Conservation (phyloP, 208 protist species). For the Crithidia mellificae region DNA sequence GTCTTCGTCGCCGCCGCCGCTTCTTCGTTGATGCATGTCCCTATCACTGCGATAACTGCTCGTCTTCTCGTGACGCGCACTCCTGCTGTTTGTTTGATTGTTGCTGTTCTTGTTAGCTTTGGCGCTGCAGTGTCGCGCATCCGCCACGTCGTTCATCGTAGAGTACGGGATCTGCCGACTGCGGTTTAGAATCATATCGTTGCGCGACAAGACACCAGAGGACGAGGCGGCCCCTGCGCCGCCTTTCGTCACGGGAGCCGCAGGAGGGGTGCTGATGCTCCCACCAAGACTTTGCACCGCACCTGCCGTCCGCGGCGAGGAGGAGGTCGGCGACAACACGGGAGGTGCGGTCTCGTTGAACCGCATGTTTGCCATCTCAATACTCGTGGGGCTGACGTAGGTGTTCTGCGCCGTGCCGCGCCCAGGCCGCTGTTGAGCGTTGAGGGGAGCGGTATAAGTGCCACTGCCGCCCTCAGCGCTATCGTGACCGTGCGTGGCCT, state of each 20-base stretch:
- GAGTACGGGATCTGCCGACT: not conserved
- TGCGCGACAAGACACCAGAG: not conserved
- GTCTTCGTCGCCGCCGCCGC: too few species aligned
- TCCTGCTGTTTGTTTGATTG: not conserved
- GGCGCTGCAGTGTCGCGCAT: not conserved
- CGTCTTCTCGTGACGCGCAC: not conserved
- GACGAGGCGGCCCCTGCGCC: not conserved
- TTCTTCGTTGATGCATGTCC: not conserved
- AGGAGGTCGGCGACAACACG: slow-evolving; percentile 11
- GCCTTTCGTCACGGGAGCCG: too few species aligned
- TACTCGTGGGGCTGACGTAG: slow-evolving; percentile 5
- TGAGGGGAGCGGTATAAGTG: not conserved
- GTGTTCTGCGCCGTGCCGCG: not conserved
- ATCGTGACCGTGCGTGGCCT: slow-evolving; percentile 5
- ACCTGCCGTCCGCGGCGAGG: not conserved
- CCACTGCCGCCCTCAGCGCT: not conserved
- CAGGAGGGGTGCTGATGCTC: too few species aligned
- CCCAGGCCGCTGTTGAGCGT: not conserved
- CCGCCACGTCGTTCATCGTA: not conserved
- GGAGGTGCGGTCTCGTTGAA: slow-evolving; percentile 24
- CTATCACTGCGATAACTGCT: not conserved
- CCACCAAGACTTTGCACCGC: not conserved
- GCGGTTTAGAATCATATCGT: not conserved
- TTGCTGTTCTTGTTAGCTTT: not conserved
- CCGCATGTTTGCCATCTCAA: slow-evolving; percentile 14